Evolutionary conservation across 305 asterid species (phyloP).

Genomic region (Solanum chacoense): DNA sequence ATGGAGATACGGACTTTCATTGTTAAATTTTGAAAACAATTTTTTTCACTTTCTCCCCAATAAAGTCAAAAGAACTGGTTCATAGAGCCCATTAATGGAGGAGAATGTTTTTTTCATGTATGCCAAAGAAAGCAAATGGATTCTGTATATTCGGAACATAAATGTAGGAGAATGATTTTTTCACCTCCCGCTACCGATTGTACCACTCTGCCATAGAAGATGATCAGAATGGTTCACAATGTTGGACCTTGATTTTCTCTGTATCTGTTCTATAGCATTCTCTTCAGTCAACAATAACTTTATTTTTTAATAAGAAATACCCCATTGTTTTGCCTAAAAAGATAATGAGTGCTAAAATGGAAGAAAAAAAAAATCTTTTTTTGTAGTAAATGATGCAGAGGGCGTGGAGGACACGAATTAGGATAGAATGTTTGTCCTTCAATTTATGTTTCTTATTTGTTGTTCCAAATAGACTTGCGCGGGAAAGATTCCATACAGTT

Average conservation of each 20-base stretch:
- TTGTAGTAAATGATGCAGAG: neutral
- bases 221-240: neutral
- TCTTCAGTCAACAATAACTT: neutral
- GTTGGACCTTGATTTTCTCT: neutral
- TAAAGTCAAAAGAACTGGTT: neutral
- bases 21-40: constrained; percentile 23
- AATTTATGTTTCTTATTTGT: neutral
- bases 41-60: neutral
- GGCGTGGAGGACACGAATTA: neutral
- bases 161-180: neutral
- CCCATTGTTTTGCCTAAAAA: neutral
- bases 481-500: neutral
- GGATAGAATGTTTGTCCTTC: neutral
- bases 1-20: constrained; percentile 87
- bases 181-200: neutral
- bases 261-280: neutral
- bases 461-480: neutral
- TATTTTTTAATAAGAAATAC: neutral
- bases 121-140: neutral
- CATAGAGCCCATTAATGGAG: neutral
- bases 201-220: neutral
- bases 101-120: neutral
- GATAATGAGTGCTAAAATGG: neutral
- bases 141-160: neutral
- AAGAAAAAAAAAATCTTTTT: neutral